Percentiles rank a stretch among this genome's conserved stretches.
Conservation (phyloP, 306 rosid species). For the Senna tora region DNA sequence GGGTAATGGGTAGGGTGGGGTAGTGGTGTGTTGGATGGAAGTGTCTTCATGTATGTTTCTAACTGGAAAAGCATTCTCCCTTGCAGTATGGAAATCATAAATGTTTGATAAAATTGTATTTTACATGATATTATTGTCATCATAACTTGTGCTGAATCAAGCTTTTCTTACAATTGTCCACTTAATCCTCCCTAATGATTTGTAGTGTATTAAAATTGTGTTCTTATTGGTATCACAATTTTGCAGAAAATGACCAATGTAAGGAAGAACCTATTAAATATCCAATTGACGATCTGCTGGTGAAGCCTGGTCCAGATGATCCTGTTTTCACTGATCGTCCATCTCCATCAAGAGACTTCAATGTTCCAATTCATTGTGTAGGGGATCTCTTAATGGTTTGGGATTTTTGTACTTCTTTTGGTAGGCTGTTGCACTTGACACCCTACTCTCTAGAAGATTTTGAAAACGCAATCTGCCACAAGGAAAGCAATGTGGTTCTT, state of each 20-base stretch:
- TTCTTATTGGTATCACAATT: conserved; percentile 32
- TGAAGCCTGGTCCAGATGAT: conserved; percentile 76
- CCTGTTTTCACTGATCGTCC: conserved; percentile 77
- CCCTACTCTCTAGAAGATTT: conserved; percentile 90
- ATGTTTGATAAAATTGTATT: neutral
- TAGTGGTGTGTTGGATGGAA: neutral
- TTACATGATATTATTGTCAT: conserved; percentile 4
- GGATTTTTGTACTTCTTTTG: conserved; percentile 84
- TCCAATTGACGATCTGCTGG: conserved; percentile 92
- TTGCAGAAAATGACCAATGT: conserved; percentile 53
- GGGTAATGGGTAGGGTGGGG: neutral
- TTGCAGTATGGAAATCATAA: conserved; percentile 12
- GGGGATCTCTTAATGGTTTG: conserved; percentile 91
- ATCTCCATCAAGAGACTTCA: conserved; percentile 72
- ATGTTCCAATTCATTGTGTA: conserved; percentile 69
- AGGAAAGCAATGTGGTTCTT: conserved; percentile 70
- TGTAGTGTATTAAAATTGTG: conserved; percentile 25
- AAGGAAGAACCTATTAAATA: conserved; percentile 67
- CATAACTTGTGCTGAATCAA: neutral
- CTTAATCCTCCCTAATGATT: conserved; percentile 3
- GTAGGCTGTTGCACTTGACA: conserved; percentile 65
- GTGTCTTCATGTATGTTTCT: conserved; percentile 11
- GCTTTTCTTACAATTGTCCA: conserved; percentile 7
- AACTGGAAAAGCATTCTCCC: conserved; percentile 18
- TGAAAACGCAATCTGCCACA: conserved; percentile 83